Conservation (phyloP, 2,329 filamentous ascomycete species). For the Ophiostoma quercus region DNA sequence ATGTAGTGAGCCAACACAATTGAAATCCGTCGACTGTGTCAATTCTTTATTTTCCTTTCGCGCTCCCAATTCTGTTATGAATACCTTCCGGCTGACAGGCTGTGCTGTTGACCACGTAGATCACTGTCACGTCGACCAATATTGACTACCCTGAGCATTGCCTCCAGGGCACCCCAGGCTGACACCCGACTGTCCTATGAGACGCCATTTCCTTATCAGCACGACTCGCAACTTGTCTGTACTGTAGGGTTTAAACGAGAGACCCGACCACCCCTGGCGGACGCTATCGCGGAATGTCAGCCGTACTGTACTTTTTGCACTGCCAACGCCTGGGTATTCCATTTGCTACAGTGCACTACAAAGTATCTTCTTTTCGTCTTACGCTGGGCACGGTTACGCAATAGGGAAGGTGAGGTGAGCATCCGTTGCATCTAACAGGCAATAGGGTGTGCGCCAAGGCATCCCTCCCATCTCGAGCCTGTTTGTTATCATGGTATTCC, state of each 20-base stretch:
- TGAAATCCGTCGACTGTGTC: background rate
- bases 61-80: background rate
- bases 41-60: no score
- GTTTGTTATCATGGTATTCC: conserved; percentile 10
- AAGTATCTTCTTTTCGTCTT: background rate
- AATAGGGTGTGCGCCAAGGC: conserved; percentile 15
- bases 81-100: background rate
- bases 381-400: conserved; percentile 14
- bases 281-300: background rate
- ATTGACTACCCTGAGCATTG: background rate
- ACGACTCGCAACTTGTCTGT: background rate
- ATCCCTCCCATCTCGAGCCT: background rate
- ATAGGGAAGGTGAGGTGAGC: conserved; percentile 8
- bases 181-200: background rate
- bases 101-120: background rate
- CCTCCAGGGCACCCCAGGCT: background rate
- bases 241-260: background rate
- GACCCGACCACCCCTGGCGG: background rate
- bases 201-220: background rate
- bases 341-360: background rate
- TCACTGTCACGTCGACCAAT: background rate
- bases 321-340: background rate
- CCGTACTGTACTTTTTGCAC: background rate
- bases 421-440: conserved; percentile 7
- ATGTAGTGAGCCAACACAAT: background rate